These are phyloP conservation scores for Lentinula guzmanii DNA, from an alignment of 768 basidiomycete genomes.

Conservation along the genomic window DNA sequence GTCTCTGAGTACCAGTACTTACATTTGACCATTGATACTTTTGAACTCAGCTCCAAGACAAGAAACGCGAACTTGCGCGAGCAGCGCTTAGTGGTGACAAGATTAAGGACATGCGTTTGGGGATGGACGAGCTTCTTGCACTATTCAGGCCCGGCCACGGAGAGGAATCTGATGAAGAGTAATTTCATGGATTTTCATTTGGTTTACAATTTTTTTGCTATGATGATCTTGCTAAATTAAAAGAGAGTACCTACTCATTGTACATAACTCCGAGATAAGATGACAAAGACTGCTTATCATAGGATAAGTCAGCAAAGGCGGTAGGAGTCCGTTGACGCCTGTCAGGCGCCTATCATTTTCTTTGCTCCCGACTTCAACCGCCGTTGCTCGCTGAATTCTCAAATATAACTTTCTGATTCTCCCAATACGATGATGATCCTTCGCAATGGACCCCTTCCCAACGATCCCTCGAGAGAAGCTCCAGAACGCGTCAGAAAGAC, in stretches of 20 bases:
- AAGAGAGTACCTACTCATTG: not conserved
- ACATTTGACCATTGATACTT: not conserved
- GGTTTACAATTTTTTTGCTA: not conserved
- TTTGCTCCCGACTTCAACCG: too few relatives aligned
- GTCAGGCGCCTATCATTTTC: too few relatives aligned
- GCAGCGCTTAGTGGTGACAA: conserved; percentile 88
- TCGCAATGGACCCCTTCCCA: not conserved
- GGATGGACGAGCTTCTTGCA: conserved; percentile 80
- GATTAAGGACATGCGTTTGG: conserved; percentile 77
- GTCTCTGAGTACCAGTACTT: not conserved
- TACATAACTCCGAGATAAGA: too few relatives aligned
- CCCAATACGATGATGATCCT: not conserved
- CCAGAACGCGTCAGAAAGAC: not conserved
- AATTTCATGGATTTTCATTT: not conserved
- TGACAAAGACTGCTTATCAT: too few relatives aligned
- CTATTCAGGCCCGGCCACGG: conserved; percentile 37
- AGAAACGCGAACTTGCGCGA: conserved; percentile 77
- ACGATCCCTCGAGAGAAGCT: not conserved
- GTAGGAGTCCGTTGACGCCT: too few relatives aligned
- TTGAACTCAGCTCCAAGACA: conserved; percentile 67
- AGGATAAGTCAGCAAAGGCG: too few relatives aligned
- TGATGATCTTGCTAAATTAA: not conserved
- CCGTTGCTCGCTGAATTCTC: too few relatives aligned
- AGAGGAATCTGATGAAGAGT: not conserved
- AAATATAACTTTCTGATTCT: too few relatives aligned